These are phyloP conservation scores for Flaveria floridana DNA, from an alignment of 140 eudicot species.

Conservation along the genomic window DNA sequence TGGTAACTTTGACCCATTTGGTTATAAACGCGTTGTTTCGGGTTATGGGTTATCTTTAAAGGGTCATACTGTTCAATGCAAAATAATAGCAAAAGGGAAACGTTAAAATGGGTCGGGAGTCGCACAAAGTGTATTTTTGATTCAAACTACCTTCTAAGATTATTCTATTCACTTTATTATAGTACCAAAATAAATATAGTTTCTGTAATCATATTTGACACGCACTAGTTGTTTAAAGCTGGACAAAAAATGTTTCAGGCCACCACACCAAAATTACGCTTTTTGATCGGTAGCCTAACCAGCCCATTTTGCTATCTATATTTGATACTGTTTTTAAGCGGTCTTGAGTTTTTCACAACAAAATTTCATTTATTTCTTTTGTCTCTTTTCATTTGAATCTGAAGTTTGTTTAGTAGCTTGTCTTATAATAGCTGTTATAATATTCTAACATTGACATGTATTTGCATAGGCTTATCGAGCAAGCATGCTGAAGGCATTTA, in stretches of 20 bases:
- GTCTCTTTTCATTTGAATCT: neutral
- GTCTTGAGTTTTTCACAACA: neutral
- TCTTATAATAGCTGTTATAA: conserved; percentile 14
- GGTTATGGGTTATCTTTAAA: neutral
- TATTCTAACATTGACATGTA: conserved; percentile 27
- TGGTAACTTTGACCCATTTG: neutral
- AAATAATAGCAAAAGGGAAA: neutral
- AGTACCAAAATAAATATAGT: neutral
- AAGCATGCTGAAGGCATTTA: conserved; percentile 99
- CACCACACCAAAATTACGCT: neutral
- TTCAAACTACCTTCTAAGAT: neutral
- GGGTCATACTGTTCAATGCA: neutral
- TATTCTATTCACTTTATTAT: neutral
- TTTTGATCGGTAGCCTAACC: neutral
- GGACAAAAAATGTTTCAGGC: neutral
- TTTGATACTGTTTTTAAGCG: neutral
- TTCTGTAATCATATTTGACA: neutral
- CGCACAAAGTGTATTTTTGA: neutral
- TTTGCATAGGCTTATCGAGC: conserved; percentile 83
- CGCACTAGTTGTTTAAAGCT: neutral
- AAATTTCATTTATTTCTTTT: neutral
- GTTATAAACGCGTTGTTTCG: neutral
- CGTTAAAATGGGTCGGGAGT: neutral
- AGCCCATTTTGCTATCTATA: neutral
- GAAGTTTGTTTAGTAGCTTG: conserved; percentile 1